Evolutionary conservation across 2,329 filamentous ascomycete genomes (phyloP).

Genomic region (Pseudocercospora musae): DNA sequence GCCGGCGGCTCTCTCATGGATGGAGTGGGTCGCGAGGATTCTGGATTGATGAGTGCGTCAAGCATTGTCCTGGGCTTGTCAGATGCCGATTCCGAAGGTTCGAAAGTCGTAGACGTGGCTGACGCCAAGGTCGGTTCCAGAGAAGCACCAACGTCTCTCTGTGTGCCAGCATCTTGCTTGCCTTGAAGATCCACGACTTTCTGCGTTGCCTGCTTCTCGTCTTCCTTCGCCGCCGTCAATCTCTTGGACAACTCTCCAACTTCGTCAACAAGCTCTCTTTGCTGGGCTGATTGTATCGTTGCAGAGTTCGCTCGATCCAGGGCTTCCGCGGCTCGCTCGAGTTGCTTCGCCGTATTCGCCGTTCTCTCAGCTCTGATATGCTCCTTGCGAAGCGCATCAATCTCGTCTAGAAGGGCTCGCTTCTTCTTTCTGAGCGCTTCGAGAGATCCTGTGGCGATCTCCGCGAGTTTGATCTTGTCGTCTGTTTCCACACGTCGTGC

Average conservation of each 20-base stretch:
- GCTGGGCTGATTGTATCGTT: background rate
- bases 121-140: background rate
- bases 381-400: background rate
- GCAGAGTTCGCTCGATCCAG: background rate
- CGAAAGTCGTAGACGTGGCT: too few species aligned
- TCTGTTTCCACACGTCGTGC: background rate
- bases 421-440: background rate
- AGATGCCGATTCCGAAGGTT: too few species aligned
- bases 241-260: background rate
- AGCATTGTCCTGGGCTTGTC: too few species aligned
- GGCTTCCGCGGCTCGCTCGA: background rate
- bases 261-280: background rate
- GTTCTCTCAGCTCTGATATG: background rate
- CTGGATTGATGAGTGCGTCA: too few species aligned
- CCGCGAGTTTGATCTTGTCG: background rate
- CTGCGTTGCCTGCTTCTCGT: background rate
- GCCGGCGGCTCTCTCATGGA: too few species aligned
- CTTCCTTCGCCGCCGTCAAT: background rate
- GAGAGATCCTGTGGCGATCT: background rate
- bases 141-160: background rate
- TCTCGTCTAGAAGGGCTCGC: background rate
- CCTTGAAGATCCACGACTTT: background rate
- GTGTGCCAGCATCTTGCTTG: background rate
- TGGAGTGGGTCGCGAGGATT: too few species aligned
- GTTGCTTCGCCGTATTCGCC: background rate